phyloP scores from a whole-genome alignment of 768 basidiomycete genomes.

The Clitopilus passeckerianus region DNA sequence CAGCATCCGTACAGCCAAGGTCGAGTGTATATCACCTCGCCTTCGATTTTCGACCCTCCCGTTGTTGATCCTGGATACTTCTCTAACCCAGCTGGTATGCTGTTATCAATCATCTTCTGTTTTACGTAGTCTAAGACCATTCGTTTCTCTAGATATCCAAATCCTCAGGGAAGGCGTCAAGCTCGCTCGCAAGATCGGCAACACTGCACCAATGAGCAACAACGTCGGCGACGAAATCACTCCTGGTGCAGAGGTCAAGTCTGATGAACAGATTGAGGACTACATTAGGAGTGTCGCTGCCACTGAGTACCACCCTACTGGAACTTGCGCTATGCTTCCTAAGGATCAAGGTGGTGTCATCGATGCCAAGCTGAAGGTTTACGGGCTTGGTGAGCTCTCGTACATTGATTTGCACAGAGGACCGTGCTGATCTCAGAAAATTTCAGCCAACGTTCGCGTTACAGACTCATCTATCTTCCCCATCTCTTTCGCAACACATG shows the following conservation, averaged over 20 bases:
- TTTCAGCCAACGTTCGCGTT: slow-evolving; percentile 47
- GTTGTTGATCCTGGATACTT: slow-evolving; percentile 6
- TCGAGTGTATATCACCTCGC: slow-evolving; percentile 1
- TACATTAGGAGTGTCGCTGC: not conserved
- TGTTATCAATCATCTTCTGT: not conserved
- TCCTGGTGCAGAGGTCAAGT: not conserved
- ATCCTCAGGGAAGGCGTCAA: slow-evolving; percentile 1
- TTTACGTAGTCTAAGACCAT: not conserved
- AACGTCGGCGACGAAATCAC: not conserved
- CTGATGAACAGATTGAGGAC: slow-evolving; percentile 9
- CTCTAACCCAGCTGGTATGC: slow-evolving; percentile 2
- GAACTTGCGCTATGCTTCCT: slow-evolving; percentile 25
- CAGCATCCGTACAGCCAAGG: slow-evolving; percentile 1
- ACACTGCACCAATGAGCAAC: not conserved
- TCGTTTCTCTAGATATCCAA: not conserved
- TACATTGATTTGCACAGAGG: not conserved
- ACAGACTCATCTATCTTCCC: slow-evolving; percentile 57
- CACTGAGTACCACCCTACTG: slow-evolving; percentile 5
- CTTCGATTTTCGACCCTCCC: slow-evolving; percentile 3
- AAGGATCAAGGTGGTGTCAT: slow-evolving; percentile 25
- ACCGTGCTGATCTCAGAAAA: not conserved
- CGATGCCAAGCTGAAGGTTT: slow-evolving; percentile 26
- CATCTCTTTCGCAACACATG: slow-evolving; percentile 15
- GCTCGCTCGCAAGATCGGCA: slow-evolving; percentile 6
- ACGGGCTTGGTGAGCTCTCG: slow-evolving; percentile 16